These are phyloP conservation scores for Triticum monococcum DNA, from an alignment of 176 grass and related monocot genomes.

Conservation along the genomic window DNA sequence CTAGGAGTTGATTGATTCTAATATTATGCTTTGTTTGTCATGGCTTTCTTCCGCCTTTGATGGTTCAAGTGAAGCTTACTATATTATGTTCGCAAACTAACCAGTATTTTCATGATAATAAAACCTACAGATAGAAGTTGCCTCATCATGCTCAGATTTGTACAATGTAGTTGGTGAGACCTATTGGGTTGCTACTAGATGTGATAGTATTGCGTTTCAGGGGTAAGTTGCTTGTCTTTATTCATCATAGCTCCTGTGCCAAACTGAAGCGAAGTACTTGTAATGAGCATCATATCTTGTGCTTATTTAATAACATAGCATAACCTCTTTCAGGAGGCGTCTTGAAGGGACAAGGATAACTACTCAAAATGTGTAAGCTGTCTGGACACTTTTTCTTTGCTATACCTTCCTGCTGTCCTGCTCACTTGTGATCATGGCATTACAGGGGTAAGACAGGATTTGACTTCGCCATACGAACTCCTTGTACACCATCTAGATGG, in stretches of 20 bases:
- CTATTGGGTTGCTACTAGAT: constrained; percentile 92
- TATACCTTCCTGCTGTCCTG: not conserved
- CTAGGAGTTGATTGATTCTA: constrained; percentile 15
- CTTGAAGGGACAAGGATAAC: constrained; percentile 99
- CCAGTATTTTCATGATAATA: constrained; percentile 27
- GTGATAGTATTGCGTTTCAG: constrained; percentile 70
- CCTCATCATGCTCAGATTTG: constrained; percentile 79
- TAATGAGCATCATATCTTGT: not conserved
- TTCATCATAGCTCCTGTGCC: not conserved
- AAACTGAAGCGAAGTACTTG: constrained; percentile 6
- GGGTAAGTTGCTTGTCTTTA: constrained; percentile 56
- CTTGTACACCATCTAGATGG: constrained; percentile 97
- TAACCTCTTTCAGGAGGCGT: constrained; percentile 74
- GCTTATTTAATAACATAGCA: constrained; percentile 33
- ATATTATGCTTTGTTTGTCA: not conserved
- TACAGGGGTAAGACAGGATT: constrained; percentile 83
- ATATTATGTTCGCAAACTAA: constrained; percentile 24
- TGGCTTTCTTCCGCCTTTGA: not conserved
- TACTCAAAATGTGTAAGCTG: constrained; percentile 74
- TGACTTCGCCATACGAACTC: constrained; percentile 95
- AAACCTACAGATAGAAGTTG: constrained; percentile 77
- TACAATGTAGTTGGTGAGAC: constrained; percentile 83
- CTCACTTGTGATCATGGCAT: constrained; percentile 21
- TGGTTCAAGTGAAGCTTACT: constrained; percentile 18
- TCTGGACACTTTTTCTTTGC: not conserved